Base-by-base conservation (phyloP, 2,329 filamentous ascomycete genomes). In the Hawksworthiomyces lignivorus region DNA sequence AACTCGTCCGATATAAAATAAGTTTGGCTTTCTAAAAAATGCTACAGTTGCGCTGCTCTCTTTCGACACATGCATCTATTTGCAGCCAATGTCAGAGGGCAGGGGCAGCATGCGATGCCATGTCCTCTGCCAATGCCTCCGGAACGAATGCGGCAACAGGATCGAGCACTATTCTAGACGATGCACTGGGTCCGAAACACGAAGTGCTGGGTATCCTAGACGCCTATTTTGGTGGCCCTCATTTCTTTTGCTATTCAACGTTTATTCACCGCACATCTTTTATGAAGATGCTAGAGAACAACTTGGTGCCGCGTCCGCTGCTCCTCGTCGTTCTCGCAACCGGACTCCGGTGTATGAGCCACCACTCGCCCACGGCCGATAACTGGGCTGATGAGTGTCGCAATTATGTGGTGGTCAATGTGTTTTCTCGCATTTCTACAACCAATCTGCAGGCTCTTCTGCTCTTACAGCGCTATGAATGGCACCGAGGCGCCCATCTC, bases 211-310 rank as follows among this genome's bases (percentile, higher is more conserved):
- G 12, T 7, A 39, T 39, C 20, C 11, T 39, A 21, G 37, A 39
- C 37, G 28, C 18, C 28, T 39, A 39, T 29, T 39, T 39, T 39
- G 37, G 15, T 21, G 37, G 37, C 37, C 37, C 37, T 28, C 37
- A 39, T 29, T 21, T 24, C 21, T 39, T 39, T 26, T 39, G 37
- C 26, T 39, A 32, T 17, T 39, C 37, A 15, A 39, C 37, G 20
- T 39, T 39, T 5, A 6, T 39, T 19, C 37, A 39, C 21, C 37
- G 37, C 10, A 20, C 28, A 17, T 32, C 37, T n/a, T 39, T 39
- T 32, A 32, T 39, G 37, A 32, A 39, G 28, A 39, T 32, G 37
- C 28, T 39, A 4, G 37, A 39, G 27, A 39, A 19, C 15, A 29
- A 29, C 5, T 29, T 39, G 19, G 19, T 39, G n/a, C 37, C 28